These are phyloP conservation scores for Alternaria rosae DNA, from an alignment of 2,329 filamentous ascomycete species.

Conservation along the genomic window DNA sequence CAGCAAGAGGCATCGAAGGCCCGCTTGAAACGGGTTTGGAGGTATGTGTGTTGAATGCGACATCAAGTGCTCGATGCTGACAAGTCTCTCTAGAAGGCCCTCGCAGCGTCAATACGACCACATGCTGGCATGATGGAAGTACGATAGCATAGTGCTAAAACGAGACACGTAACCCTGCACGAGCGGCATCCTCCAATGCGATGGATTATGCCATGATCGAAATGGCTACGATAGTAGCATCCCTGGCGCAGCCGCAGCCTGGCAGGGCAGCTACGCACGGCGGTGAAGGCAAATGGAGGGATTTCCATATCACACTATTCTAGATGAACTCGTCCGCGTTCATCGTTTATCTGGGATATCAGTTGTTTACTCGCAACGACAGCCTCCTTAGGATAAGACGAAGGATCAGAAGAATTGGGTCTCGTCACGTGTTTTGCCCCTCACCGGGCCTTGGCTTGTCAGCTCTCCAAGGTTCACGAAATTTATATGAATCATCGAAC, in stretches of 20 bases:
- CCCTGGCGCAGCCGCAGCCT: not conserved
- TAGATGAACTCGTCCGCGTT: no score
- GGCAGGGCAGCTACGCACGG: not conserved
- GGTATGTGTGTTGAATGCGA: not conserved
- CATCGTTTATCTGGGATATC: not conserved
- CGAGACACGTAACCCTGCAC: not conserved
- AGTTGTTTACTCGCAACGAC: not conserved
- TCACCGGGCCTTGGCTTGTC: not conserved
- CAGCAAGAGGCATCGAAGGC: slow-evolving; percentile 31
- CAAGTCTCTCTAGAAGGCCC: not conserved
- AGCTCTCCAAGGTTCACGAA: not conserved
- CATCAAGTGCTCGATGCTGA: not conserved
- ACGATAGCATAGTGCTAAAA: not conserved
- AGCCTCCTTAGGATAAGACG: not conserved
- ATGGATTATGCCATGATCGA: no score
- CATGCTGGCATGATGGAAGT: not conserved
- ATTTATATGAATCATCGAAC: not conserved
- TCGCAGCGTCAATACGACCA: not conserved
- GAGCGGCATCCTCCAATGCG: no score
- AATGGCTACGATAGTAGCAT: not conserved
- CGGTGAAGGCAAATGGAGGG: not conserved
- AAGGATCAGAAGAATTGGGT: not conserved
- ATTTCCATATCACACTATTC: not conserved
- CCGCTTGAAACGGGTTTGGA: slow-evolving; percentile 6
- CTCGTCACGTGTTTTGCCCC: not conserved